Evolutionary conservation across 345 rosid species (phyloP), one percentile per base, ranked within the genome.

Genomic region (Brassica rapa): DNA sequence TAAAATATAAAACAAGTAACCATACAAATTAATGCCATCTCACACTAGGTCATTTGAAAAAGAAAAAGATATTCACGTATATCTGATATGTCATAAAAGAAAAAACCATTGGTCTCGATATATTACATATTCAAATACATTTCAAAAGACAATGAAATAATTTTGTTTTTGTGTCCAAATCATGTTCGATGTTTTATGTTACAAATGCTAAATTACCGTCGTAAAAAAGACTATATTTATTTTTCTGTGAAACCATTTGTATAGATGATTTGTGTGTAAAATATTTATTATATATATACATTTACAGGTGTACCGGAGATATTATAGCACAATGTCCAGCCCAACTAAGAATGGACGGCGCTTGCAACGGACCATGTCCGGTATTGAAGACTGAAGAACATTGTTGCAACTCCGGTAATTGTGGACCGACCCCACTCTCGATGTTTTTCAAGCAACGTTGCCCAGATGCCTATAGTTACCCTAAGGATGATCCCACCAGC

Each of bases 391-490:
- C 83, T 0, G 84, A 85, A 0, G 75, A 87, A 25, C 51, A 85
- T 33, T 86, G 90, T 2, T 85, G 89, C 76, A 84, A 83, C 46
- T 77, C 82, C 3, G 86, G 86, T 2, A 73, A 27, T 5, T 88
- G 87, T 66, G 77, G 83, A 3, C 88, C 88, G 5, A 88, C 89
- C 3, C 1, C 12, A n/a, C 77, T 72, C 24, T 86, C 91, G 1
- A 83, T 5, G 67, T 88, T 73, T 62, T 88, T 88, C 64, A 83
- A 88, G 72, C 73, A 81, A 0, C 82, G 86, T 59, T 86, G 91
- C 69, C 91, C 91, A 2, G 88, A 86, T 56, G 88, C 82, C n/a
- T 86, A 86, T 60, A 85, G 86, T 76, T 87, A 84, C n/a, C 90
- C 87, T 8, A 84, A 86, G 29, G 90, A 87, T 76, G 87, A 83